These are phyloP conservation scores for Camellia oleifera DNA, from an alignment of 179 eudicot species.

Conservation along the genomic window DNA sequence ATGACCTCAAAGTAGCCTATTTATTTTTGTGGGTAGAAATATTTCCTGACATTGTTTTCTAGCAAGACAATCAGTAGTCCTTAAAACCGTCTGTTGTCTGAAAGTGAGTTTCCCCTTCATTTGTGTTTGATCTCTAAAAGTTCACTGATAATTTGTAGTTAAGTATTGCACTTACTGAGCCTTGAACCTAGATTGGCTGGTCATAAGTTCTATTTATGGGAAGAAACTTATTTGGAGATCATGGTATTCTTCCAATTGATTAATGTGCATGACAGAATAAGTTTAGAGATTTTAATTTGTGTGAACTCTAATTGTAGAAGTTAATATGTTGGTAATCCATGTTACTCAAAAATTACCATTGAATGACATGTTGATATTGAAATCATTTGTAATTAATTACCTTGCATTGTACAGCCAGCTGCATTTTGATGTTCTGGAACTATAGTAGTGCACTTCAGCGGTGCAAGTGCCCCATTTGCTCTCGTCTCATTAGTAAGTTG, in stretches of 20 bases:
- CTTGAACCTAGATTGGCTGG: neutral
- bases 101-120: neutral
- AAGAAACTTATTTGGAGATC: neutral
- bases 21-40: neutral
- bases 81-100: neutral
- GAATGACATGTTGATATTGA: neutral
- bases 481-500: conserved; percentile 35
- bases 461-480: conserved; percentile 64
- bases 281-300: too few relatives aligned
- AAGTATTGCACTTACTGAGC: too few relatives aligned
- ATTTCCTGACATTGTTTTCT: neutral
- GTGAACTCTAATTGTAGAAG: neutral
- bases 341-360: neutral
- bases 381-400: neutral
- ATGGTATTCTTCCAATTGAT: neutral
- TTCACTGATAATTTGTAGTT: neutral
- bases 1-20: neutral
- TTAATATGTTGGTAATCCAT: neutral
- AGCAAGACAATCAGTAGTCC: neutral
- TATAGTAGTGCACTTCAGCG: conserved; percentile 41
- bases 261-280: neutral
- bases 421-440: conserved; percentile 60
- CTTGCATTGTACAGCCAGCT: conserved; percentile 33
- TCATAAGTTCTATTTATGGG: neutral
- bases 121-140: neutral